Base-by-base conservation (phyloP, 108 stramenopile species). In the Stephanodiscus minutulus region DNA sequence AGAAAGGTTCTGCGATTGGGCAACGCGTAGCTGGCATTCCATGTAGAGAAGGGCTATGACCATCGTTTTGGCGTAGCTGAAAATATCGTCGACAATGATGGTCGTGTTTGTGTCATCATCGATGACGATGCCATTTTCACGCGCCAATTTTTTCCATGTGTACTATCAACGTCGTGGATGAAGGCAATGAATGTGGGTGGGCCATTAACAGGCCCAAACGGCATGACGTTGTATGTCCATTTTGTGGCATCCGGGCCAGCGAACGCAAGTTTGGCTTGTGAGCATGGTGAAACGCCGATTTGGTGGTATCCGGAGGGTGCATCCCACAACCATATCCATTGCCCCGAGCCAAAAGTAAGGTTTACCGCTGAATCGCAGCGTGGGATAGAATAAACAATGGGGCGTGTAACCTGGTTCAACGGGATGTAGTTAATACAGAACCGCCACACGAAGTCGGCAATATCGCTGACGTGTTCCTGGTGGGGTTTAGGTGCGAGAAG, bases 161-260 rank as follows among this genome's bases (percentile, higher is more conserved):
- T 2, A n/a, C n/a, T 11, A 7, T 17, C 15, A 3, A 56, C 5
- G 55, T 56, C 55, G 9, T 56, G 55, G 7, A 56, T 56, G 9
- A 56, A 28, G 0, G 27, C 27, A 24, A 52, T 52, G 50, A 52
- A 52, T 0, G 50, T 52, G 5, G 50, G 0, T 4, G 50, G 50
- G 50, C 55, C 55, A 15, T 56, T 56, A 10, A 56, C 28, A 2
- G 27, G 55, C 0, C 55, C 55, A 29, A 56, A 56, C 1, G 55
- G 55, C 55, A 56, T 52, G n/a, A 52, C 50, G 39, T 39, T 39
- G 11, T 39, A 39, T 11, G 39, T 39, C 39, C 39, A 39, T 11
- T 39, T 39, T 1, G 11, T 39, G 3, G 39, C 39, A 9, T 39
- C 39, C 0, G 39, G 39, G 3, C 39, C 39, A 9, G 39, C 50